These are phyloP conservation scores for Oidiodendron maius DNA, from an alignment of 495 filamentous ascomycete genomes.

Conservation along the genomic window DNA sequence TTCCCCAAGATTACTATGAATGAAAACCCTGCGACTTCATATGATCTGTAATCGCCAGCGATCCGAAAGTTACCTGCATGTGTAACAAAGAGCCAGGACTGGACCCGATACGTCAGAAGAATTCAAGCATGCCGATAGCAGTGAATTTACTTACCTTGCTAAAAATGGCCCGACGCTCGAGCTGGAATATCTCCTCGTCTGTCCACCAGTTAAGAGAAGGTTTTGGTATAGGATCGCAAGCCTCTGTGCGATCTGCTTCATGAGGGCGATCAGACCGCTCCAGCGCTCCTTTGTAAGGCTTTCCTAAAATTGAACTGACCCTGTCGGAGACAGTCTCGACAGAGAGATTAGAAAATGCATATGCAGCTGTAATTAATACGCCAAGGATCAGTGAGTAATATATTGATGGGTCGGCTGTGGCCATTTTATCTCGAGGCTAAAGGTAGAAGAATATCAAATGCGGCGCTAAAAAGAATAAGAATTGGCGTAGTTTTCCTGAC, in stretches of 20 bases:
- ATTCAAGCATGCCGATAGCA: slow-evolving; percentile 4
- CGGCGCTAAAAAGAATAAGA: no score
- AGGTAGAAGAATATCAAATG: no score
- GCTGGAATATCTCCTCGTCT: slow-evolving; percentile 9
- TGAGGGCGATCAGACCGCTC: no score
- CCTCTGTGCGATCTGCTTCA: no score
- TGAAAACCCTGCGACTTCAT: slow-evolving; percentile 39
- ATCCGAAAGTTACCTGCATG: slow-evolving; percentile 38
- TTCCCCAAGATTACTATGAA: slow-evolving; percentile 45
- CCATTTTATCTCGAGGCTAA: no score
- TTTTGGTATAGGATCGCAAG: not conserved
- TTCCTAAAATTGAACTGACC: not conserved
- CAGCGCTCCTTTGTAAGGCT: not conserved
- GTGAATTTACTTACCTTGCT: slow-evolving; percentile 13
- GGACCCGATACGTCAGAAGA: not conserved
- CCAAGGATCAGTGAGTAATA: not conserved
- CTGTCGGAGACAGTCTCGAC: not conserved
- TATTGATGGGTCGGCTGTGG: not conserved
- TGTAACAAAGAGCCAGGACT: slow-evolving; percentile 45
- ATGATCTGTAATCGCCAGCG: slow-evolving; percentile 42
- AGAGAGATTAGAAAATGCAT: not conserved
- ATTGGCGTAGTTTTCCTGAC: no score
- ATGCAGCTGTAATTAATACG: not conserved
- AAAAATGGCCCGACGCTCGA: slow-evolving; percentile 20
- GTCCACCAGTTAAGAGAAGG: slow-evolving; percentile 10